Evolutionary conservation across 2,329 filamentous ascomycete species (phyloP).

Genomic region (Fusarium odoratissimum): DNA sequence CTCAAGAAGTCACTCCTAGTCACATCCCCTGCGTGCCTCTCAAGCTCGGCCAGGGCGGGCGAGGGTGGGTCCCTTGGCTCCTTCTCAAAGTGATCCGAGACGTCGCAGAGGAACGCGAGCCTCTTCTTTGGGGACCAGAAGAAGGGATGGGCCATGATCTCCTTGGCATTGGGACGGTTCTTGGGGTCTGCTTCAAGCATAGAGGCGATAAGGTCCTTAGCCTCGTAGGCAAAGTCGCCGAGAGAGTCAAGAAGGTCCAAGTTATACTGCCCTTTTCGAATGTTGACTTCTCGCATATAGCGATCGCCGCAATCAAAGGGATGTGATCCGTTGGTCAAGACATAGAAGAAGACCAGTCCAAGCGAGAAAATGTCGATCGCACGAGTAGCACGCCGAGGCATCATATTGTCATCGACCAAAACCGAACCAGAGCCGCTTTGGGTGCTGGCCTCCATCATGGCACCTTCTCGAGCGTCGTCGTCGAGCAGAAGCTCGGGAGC

Average conservation of each 20-base stretch:
- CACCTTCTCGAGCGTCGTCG: slow-evolving; percentile 70
- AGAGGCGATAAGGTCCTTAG: slow-evolving; percentile 83
- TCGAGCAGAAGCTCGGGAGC: slow-evolving; percentile 92
- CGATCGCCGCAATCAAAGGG: slow-evolving; percentile 94
- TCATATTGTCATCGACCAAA: slow-evolving; percentile 68
- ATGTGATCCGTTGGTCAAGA: slow-evolving; percentile 91
- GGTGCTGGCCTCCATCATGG: slow-evolving; percentile 63
- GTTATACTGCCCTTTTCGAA: slow-evolving; percentile 87
- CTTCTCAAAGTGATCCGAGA: slow-evolving; percentile 96
- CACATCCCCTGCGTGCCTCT: slow-evolving; percentile 63
- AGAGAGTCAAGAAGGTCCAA: slow-evolving; percentile 78
- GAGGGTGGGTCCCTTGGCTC: slow-evolving; percentile 88
- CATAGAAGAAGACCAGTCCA: slow-evolving; percentile 98
- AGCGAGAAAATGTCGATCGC: slow-evolving; percentile 98
- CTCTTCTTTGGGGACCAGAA: slow-evolving; percentile 95
- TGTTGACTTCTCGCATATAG: slow-evolving; percentile 97
- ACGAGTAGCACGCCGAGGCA: slow-evolving; percentile 84
- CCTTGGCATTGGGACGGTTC: slow-evolving; percentile 74
- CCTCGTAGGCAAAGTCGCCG: slow-evolving; percentile 87
- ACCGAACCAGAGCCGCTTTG: slow-evolving; percentile 71
- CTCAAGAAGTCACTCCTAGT: slow-evolving; percentile 82
- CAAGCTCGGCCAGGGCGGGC: slow-evolving; percentile 69
- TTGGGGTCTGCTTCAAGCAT: slow-evolving; percentile 75
- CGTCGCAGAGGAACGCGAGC: slow-evolving; percentile 92
- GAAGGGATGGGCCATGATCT: slow-evolving; percentile 93